phyloP scores from a whole-genome alignment of 2,329 filamentous ascomycete species.

The Grosmannia serpens region DNA sequence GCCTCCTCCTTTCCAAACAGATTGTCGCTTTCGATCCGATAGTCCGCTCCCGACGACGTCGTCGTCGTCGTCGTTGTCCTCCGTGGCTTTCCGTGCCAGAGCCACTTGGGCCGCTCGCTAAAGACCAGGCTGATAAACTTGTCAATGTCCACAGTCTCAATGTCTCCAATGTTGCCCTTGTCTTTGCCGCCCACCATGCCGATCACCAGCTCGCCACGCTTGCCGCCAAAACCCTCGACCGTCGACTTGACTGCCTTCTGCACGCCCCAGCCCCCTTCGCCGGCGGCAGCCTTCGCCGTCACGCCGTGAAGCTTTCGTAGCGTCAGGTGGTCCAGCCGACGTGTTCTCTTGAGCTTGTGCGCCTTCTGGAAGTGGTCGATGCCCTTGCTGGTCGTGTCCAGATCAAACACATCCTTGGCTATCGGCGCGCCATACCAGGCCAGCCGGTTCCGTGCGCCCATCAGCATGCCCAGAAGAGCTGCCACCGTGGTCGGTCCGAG shows the following conservation, averaged over 20 bases:
- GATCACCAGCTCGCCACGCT: constrained; percentile 87
- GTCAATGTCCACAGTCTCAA: constrained; percentile 86
- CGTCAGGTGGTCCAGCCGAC: constrained; percentile 73
- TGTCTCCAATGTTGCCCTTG: constrained; percentile 80
- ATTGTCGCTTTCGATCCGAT: constrained; percentile 32
- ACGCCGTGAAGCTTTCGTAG: constrained; percentile 66
- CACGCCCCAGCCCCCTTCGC: constrained; percentile 84
- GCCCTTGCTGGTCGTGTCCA: constrained; percentile 68
- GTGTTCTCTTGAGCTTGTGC: constrained; percentile 65
- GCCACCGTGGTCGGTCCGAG: constrained; percentile 86
- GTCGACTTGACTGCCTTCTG: constrained; percentile 91
- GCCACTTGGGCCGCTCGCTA: constrained; percentile 80
- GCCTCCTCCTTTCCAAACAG: constrained; percentile 48
- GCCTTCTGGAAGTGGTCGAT: constrained; percentile 85
- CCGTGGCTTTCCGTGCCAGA: constrained; percentile 84
- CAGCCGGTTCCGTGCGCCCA: constrained; percentile 82
- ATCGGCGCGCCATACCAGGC: constrained; percentile 77
- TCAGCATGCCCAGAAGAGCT: constrained; percentile 73
- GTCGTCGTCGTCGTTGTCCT: constrained; percentile 39
- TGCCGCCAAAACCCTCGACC: constrained; percentile 84
- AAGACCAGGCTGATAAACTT: constrained; percentile 66
- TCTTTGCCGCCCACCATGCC: constrained; percentile 84
- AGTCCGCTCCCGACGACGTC: background rate
- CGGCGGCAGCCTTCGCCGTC: constrained; percentile 83
- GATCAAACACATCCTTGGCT: constrained; percentile 83